A percentile compares a stretch with the other conserved stretches of the same genome.
phyloP scores from a whole-genome alignment of 441 rosid species.

The Omphalea diandra region DNA sequence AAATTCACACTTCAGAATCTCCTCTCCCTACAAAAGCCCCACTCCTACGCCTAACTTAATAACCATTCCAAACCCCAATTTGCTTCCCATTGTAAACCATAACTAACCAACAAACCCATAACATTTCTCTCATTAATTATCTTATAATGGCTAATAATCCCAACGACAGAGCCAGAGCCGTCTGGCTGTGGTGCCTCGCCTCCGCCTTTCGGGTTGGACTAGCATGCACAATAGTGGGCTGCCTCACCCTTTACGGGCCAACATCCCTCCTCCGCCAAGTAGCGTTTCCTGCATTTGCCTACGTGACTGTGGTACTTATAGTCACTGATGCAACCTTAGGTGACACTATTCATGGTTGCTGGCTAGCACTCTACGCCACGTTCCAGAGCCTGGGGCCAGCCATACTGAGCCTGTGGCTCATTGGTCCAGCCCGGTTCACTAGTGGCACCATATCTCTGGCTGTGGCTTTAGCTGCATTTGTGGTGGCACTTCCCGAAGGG shows the following conservation, averaged over 20 bases:
- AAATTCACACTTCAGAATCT: not conserved
- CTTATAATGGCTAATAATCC: not conserved
- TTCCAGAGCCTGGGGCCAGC: constrained; percentile 69
- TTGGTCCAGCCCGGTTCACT: constrained; percentile 61
- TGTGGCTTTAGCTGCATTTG: constrained; percentile 57
- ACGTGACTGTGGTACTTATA: constrained; percentile 53
- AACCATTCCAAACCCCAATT: not conserved
- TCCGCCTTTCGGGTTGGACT: constrained; percentile 65
- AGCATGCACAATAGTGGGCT: constrained; percentile 64
- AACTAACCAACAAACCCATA: not conserved
- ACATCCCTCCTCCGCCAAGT: constrained; percentile 33
- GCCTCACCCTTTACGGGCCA: constrained; percentile 59
- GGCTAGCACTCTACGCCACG: constrained; percentile 80
- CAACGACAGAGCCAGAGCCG: constrained; percentile 20
- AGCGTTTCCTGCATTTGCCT: constrained; percentile 68
- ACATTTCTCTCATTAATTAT: not conserved
- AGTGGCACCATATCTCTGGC: constrained; percentile 51
- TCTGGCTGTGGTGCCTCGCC: constrained; percentile 56
- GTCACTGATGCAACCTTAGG: constrained; percentile 75
- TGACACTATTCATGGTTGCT: constrained; percentile 63
- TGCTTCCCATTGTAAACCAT: not conserved
- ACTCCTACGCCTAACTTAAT: not conserved
- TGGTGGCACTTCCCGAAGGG: constrained; percentile 56
- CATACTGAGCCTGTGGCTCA: constrained; percentile 55
- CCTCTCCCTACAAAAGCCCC: constrained; percentile 15